A percentile compares a stretch with the other conserved stretches of the same genome.
Evolutionary conservation across 2,329 filamentous ascomycete species (phyloP).

Genomic region (Cladorrhinum sp.): DNA sequence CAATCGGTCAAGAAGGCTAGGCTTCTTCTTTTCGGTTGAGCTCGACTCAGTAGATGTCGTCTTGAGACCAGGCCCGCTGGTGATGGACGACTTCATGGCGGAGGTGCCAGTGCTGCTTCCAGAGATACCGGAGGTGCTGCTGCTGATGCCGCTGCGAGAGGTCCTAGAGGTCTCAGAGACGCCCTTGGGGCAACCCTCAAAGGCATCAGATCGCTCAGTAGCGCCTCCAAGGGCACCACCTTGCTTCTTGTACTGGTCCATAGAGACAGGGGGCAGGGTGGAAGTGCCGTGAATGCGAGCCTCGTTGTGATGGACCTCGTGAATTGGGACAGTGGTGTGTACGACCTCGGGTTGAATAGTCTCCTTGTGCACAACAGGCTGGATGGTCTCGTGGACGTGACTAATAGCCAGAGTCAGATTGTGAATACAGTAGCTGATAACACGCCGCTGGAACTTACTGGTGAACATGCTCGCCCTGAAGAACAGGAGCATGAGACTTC

Average conservation of each 20-base stretch:
- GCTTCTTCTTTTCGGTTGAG: constrained; percentile 36
- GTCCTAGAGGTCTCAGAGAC: constrained; percentile 38
- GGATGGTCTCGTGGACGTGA: constrained; percentile 64
- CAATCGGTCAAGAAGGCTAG: constrained; percentile 49
- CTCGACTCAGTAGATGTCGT: neutral
- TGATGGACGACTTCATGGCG: neutral
- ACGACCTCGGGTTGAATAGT: constrained; percentile 64
- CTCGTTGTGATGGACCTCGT: constrained; percentile 67
- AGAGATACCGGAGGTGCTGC: neutral
- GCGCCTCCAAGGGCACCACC: constrained; percentile 54
- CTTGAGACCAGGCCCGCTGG: neutral
- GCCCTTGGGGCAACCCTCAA: constrained; percentile 57
- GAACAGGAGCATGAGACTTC: constrained; percentile 43
- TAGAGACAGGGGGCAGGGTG: constrained; percentile 59
- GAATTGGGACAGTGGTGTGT: constrained; percentile 69
- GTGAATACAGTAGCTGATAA: neutral
- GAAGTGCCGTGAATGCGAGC: constrained; percentile 65
- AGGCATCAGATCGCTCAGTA: constrained; percentile 54
- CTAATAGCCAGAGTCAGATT: constrained; percentile 27
- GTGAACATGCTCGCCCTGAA: constrained; percentile 62
- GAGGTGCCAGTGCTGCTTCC: neutral
- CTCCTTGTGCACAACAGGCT: constrained; percentile 69
- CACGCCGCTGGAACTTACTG: constrained; percentile 35
- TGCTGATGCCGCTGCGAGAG: neutral
- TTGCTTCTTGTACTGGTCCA: constrained; percentile 59